phyloP scores from a whole-genome alignment of 768 basidiomycete species.

The Daedalea quercina region DNA sequence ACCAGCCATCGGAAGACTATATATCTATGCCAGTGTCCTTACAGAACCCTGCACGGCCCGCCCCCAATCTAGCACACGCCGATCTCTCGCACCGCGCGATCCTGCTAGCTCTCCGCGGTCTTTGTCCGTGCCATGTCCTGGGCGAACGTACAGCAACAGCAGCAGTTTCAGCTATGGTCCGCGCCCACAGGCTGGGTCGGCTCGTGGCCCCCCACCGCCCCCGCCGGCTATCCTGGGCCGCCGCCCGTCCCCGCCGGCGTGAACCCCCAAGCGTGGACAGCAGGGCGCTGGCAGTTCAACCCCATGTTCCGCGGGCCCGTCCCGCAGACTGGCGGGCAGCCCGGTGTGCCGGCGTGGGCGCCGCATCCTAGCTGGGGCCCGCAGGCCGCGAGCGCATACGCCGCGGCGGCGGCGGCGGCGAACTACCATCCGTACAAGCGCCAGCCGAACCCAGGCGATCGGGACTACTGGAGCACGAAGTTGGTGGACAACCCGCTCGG shows the following conservation, averaged over 20 bases:
- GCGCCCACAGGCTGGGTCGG: constrained; percentile 27
- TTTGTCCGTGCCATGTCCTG: constrained; percentile 8
- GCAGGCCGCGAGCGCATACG: constrained; percentile 17
- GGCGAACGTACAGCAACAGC: constrained; percentile 9
- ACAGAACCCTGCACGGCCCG: constrained; percentile 3
- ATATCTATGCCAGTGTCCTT: constrained; percentile 17
- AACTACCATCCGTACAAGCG: constrained; percentile 61
- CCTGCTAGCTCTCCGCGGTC: background rate
- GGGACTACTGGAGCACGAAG: constrained; percentile 55
- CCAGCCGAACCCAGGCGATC: constrained; percentile 50
- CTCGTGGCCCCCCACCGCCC: constrained; percentile 31
- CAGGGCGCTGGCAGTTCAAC: constrained; percentile 34
- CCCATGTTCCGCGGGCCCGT: constrained; percentile 16
- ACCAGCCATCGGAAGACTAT: constrained; percentile 5
- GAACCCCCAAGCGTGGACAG: constrained; percentile 37
- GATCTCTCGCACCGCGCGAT: background rate
- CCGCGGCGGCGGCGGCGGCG: constrained; percentile 13
- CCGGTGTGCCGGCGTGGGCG: constrained; percentile 15
- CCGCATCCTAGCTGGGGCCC: constrained; percentile 22
- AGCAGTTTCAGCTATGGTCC: constrained; percentile 8
- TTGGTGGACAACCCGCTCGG: constrained; percentile 60
- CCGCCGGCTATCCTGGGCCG: constrained; percentile 33
- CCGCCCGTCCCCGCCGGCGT: constrained; percentile 52
- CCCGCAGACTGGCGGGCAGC: constrained; percentile 6
- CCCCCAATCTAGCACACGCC: constrained; percentile 7